phyloP scores from a whole-genome alignment of 768 basidiomycete species.

The Macrolepiota fuliginosa region DNA sequence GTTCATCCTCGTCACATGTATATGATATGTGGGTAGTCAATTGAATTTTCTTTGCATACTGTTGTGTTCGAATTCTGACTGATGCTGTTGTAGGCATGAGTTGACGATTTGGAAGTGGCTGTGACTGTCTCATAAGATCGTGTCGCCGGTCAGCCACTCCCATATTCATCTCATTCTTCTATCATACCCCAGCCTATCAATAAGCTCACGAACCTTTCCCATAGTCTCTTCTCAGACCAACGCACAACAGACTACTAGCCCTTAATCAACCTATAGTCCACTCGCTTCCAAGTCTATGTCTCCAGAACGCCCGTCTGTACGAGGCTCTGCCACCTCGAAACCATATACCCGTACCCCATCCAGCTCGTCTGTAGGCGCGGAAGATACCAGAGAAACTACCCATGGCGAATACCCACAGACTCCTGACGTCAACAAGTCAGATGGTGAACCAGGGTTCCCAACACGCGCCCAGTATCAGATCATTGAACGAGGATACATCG shows the following conservation, averaged over 20 bases:
- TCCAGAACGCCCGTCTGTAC: conserved; percentile 28
- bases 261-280: conserved; percentile 14
- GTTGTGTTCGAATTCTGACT: not conserved
- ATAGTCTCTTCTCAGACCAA: not conserved
- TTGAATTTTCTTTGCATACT: not conserved
- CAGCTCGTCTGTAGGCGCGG: conserved; percentile 16
- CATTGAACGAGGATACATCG: conserved; percentile 58
- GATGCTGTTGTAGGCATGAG: not conserved
- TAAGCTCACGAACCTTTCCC: conserved; percentile 10
- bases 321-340: conserved; percentile 28
- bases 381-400: conserved; percentile 8
- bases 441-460: conserved; percentile 50
- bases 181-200: conserved; percentile 18
- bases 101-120: not conserved
- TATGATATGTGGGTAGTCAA: conserved; percentile 9
- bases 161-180: conserved; percentile 9
- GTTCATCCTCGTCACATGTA: not conserved
- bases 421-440: not conserved
- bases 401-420: conserved; percentile 6
- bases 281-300: conserved; percentile 23
- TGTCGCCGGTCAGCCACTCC: conserved; percentile 6
- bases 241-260: conserved; percentile 17
- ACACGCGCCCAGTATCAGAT: conserved; percentile 57
- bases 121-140: conserved; percentile 13
- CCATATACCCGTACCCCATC: conserved; percentile 30